Evolutionary conservation across 441 rosid genomes (phyloP).

Genomic region (Bocquillonia castaneifolia): DNA sequence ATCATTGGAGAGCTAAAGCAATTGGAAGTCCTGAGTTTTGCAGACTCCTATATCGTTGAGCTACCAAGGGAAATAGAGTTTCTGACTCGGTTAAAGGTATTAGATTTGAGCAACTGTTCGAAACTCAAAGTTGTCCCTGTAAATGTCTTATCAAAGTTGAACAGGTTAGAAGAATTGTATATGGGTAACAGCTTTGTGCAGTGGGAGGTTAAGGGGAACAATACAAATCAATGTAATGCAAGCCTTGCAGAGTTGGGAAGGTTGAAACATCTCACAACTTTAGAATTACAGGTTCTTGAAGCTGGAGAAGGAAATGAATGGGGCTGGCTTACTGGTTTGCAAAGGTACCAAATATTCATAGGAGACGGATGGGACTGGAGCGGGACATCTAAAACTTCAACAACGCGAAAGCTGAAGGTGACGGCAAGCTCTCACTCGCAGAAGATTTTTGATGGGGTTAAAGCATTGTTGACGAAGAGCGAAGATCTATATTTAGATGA

Average conservation of each 20-base stretch:
- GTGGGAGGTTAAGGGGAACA: slow-evolving; percentile 6
- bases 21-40: slow-evolving; percentile 19
- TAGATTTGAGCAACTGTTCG: slow-evolving; percentile 13
- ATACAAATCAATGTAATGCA: neutral
- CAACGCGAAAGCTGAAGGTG: slow-evolving; percentile 17
- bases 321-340: no score
- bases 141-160: slow-evolving; percentile 10
- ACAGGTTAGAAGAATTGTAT: slow-evolving; percentile 17
- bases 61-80: slow-evolving; percentile 14
- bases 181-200: slow-evolving; percentile 13
- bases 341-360: neutral
- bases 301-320: no score
- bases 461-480: neutral
- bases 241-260: slow-evolving; percentile 11
- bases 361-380: slow-evolving; percentile 10
- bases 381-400: neutral
- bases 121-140: neutral
- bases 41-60: neutral
- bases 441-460: no score
- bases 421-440: neutral
- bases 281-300: slow-evolving; percentile 9
- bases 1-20: slow-evolving; percentile 19
- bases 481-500: slow-evolving; percentile 3
- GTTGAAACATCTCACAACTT: slow-evolving; percentile 9
- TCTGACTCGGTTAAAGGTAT: neutral